Evolutionary conservation across 805 yeast species (phyloP).

Genomic region (Zygotorulaspora danielsina): DNA sequence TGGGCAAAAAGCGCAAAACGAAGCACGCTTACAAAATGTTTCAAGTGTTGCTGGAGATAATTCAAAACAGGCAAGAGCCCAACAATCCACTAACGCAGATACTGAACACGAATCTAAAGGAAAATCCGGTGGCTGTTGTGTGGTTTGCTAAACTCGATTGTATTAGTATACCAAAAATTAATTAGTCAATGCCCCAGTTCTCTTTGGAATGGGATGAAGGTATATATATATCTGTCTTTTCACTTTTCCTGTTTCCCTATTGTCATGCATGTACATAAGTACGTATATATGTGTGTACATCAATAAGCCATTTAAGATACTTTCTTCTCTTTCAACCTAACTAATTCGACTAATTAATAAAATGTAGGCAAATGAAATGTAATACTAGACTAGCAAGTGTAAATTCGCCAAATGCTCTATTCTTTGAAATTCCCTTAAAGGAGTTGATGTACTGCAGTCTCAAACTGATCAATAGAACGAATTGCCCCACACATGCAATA

Average conservation of each 20-base stretch:
- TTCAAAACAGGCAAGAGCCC: slow-evolving; percentile 14
- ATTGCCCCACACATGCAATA: slow-evolving; percentile 88
- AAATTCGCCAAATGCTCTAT: slow-evolving; percentile 81
- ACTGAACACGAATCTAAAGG: slow-evolving; percentile 6
- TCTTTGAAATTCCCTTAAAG: slow-evolving; percentile 45
- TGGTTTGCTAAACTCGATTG: slow-evolving; percentile 6
- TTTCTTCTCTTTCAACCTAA: slow-evolving; percentile 4
- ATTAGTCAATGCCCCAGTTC: neutral
- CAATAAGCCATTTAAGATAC: slow-evolving; percentile 3
- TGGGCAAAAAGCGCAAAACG: slow-evolving; percentile 6
- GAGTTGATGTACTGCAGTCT: slow-evolving; percentile 62
- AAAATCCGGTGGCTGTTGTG: slow-evolving; percentile 17
- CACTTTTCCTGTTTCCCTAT: neutral
- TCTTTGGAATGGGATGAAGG: too few relatives aligned
- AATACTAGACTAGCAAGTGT: slow-evolving; percentile 79
- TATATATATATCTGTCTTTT: neutral
- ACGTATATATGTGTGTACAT: neutral
- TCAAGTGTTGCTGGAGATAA: slow-evolving; percentile 6
- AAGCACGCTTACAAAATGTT: slow-evolving; percentile 5
- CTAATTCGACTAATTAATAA: slow-evolving; percentile 56
- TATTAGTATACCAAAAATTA: neutral
- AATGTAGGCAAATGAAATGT: slow-evolving; percentile 86
- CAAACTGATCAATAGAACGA: slow-evolving; percentile 78
- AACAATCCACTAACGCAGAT: slow-evolving; percentile 10
- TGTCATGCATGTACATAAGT: neutral